Evolutionary conservation across 176 grass and related monocot genomes (phyloP), one percentile per base, ranked within the genome.

Genomic region (Dactylis glomerata): DNA sequence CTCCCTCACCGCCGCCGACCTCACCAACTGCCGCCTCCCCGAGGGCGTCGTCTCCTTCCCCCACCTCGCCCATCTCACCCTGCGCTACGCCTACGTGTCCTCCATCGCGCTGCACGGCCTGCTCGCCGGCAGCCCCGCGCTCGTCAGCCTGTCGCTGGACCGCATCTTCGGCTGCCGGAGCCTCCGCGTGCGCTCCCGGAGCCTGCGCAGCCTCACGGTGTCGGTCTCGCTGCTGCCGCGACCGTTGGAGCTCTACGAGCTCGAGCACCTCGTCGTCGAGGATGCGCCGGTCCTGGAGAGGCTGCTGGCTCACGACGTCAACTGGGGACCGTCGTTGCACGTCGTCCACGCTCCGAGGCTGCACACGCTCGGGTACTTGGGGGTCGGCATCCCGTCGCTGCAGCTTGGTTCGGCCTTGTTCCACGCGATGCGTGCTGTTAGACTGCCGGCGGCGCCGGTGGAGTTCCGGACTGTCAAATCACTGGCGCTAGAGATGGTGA

Each of bases 221-320:
- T 90, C 88, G 3, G 59, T 63, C 26, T 84, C 87, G 10, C 41
- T 89, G 34, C 38, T 34, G 28, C 81, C 26, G 30, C 72, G 51
- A 24, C 3, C 20, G 0, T 14, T 1, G 33, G 67, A 84, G 3
- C n/a, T 24, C 30, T 0, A 0, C 38, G 72, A 82, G 78, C 88
- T 89, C 38, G 70, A 77, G 50, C 28, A 59, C 3, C 69, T 85
- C 59, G 32, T 77, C n/a, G 71, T 85, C 31, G 77, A 89, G 82
- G 71, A 86, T 19, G 88, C 71, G 49, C 88, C 83, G 0, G 41
- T 10, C 9, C 50, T 89, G 38, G 83, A 89, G 72, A 81, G 88
- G 71, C 71, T 89, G 49, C 77, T 89, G 17, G 77, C 66, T 14
- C 87, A 88, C 26, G 81, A 88, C 44, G 17, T 84, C 75, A 84